A percentile compares a stretch with the other conserved stretches of the same genome.
These are phyloP conservation scores for Chamaecyparis obtusa DNA, from an alignment of 75 land plant genomes.

Conservation along the genomic window DNA sequence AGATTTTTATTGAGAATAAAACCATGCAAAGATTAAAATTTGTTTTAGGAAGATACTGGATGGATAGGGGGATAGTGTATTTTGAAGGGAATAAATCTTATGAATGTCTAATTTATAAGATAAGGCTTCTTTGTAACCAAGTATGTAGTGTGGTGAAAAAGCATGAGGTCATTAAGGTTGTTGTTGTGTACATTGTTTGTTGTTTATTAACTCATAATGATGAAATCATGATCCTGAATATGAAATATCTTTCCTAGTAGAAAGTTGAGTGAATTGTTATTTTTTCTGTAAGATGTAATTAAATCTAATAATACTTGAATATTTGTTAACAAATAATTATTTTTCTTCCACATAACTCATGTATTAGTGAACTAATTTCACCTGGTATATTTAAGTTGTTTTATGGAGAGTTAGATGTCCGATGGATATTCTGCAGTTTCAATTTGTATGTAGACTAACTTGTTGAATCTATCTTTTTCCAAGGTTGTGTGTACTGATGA, in stretches of 20 bases:
- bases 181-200: background rate
- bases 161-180: background rate
- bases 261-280: background rate
- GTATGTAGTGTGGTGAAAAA: background rate
- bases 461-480: background rate
- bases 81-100: background rate
- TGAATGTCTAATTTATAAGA: background rate
- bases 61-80: background rate
- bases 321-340: background rate
- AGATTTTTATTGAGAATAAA: too few species aligned
- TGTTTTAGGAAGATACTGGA: background rate
- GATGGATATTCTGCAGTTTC: background rate
- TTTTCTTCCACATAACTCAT: background rate
- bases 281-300: background rate
- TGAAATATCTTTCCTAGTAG: background rate
- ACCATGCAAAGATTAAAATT: background rate
- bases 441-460: background rate
- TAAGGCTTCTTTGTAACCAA: background rate
- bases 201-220: background rate
- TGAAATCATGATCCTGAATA: background rate
- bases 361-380: background rate
- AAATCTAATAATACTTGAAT: background rate
- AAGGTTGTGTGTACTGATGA: conserved; percentile 31
- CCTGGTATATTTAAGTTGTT: background rate
- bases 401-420: background rate